phyloP scores from a whole-genome alignment of 2,329 filamentous ascomycete species.

The Hypocreales sp. region DNA sequence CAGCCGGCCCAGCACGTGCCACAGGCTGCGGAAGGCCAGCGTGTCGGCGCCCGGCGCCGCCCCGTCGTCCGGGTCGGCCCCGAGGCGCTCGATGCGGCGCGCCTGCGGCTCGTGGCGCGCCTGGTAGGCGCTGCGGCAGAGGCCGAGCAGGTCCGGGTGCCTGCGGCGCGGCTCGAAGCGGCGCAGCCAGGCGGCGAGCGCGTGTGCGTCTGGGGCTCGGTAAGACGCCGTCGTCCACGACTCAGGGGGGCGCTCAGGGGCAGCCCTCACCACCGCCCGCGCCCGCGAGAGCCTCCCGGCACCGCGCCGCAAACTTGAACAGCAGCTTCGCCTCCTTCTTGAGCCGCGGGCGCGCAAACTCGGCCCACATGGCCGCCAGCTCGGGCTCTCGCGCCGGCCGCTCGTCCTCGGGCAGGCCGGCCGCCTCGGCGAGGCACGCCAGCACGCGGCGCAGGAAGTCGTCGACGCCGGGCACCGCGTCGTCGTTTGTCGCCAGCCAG shows the following conservation, averaged over 20 bases:
- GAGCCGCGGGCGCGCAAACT: slow-evolving; percentile 9
- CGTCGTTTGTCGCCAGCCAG: slow-evolving; percentile 26
- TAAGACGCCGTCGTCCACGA: background rate
- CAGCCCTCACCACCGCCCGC: no score
- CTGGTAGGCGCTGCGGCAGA: slow-evolving; percentile 4
- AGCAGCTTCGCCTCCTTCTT: slow-evolving; percentile 9
- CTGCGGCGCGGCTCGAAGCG: background rate
- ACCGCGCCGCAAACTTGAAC: background rate
- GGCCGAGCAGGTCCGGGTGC: background rate
- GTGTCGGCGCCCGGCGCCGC: background rate
- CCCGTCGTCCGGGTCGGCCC: slow-evolving; percentile 3
- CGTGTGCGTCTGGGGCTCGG: background rate
- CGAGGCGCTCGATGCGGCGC: slow-evolving; percentile 4
- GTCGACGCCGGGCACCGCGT: slow-evolving; percentile 7
- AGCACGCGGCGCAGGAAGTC: slow-evolving; percentile 16
- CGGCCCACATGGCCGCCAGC: slow-evolving; percentile 2
- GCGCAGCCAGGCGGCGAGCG: background rate
- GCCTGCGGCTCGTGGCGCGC: slow-evolving; percentile 7
- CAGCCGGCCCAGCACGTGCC: slow-evolving; percentile 28
- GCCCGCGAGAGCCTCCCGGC: no score
- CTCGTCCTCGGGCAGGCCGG: background rate
- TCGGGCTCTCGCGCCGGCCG: background rate
- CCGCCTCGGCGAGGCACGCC: background rate
- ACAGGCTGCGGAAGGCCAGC: slow-evolving; percentile 6
- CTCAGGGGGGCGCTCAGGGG: no score